Base-by-base conservation (phyloP, 768 basidiomycete genomes). In the Kwoniella botswanensis region DNA sequence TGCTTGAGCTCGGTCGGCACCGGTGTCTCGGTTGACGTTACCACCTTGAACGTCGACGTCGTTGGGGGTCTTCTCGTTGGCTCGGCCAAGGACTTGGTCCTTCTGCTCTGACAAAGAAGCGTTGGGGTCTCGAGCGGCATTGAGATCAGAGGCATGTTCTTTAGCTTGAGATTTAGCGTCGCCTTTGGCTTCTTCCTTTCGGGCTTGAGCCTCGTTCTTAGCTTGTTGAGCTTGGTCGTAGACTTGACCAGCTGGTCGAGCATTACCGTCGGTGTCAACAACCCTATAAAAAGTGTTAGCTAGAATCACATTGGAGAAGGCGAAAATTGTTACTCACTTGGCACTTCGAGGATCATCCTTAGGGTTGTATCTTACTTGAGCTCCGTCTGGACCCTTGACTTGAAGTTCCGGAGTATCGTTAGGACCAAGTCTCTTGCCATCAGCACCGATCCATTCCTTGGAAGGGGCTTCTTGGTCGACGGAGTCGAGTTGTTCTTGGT, bases 401-500 rank as follows among this genome's bases (percentile, higher is more conserved):
- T 87, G 86, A 21, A 87, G 78, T 0, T 86, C 86, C 5, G 88
- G 88, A 0, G 86, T 86, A 74, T 87, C 86, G 75, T 85, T 80
- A 15, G 85, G 82, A 4, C 87, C 67, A 85, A 84, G 64, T 41
- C 68, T 73, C 78, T 85, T 63, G 80, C 88, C 83, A 67, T 85
- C 82, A 29, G 82, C 78, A 18, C 86, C 87, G 72, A 89, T 83
- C 79, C 92, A 94, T 74, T 91, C 86, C 78, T 90, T 89, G 18
- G 86, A 80, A 0, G 92, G 89, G 0, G 88, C 93, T 46, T 90
- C 80, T 58, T 92, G 87, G 82, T 95, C 89, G 50, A 93, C 88
- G 7, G 82, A 83, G n/a, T 86, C 82, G 50, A 97, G 87, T 0
- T 80, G 83, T 55, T 92, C 90, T 22, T 89, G 82, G 60, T 84